Evolutionary conservation across 2,329 filamentous ascomycete genomes (phyloP).

Genomic region (Pseudopithomyces maydicus): DNA sequence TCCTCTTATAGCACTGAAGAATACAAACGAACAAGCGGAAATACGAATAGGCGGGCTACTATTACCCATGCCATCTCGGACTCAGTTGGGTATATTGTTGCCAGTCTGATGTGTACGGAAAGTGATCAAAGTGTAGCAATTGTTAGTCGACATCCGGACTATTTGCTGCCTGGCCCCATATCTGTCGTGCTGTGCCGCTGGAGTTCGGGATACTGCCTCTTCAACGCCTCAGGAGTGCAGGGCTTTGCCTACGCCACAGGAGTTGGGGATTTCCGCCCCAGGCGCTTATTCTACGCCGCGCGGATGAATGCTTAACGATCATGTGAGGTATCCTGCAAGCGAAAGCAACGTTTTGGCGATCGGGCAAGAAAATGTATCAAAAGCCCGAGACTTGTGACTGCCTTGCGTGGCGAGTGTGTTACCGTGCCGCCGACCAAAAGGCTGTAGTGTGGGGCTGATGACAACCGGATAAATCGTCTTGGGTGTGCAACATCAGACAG

Average conservation of each 20-base stretch:
- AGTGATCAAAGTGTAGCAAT: slow-evolving; percentile 6
- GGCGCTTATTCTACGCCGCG: neutral
- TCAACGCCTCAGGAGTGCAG: too few species aligned
- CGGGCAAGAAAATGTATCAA: neutral
- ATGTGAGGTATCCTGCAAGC: neutral
- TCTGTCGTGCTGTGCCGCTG: slow-evolving; percentile 6
- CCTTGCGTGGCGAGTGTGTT: slow-evolving; percentile 4
- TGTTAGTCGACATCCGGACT: slow-evolving; percentile 1
- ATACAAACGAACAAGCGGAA: slow-evolving; percentile 1
- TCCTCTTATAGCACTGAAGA: neutral
- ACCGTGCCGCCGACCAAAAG: slow-evolving; percentile 4
- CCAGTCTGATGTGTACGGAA: slow-evolving; percentile 1
- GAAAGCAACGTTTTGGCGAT: slow-evolving; percentile 3
- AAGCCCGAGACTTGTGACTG: slow-evolving; percentile 5
- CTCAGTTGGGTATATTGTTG: neutral
- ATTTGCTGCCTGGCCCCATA: slow-evolving; percentile 2
- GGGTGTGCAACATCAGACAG: slow-evolving; percentile 1
- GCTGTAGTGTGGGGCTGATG: neutral
- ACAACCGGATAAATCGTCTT: slow-evolving; percentile 1
- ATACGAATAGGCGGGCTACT: neutral
- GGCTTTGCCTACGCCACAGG: too few species aligned
- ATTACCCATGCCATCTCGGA: neutral
- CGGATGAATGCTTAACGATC: neutral
- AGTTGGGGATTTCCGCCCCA: neutral
- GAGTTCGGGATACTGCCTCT: slow-evolving; percentile 1